Evolutionary conservation across 257 asterid genomes (phyloP), one percentile per base, ranked within the genome.

Genomic region (Marsdenia floribunda): DNA sequence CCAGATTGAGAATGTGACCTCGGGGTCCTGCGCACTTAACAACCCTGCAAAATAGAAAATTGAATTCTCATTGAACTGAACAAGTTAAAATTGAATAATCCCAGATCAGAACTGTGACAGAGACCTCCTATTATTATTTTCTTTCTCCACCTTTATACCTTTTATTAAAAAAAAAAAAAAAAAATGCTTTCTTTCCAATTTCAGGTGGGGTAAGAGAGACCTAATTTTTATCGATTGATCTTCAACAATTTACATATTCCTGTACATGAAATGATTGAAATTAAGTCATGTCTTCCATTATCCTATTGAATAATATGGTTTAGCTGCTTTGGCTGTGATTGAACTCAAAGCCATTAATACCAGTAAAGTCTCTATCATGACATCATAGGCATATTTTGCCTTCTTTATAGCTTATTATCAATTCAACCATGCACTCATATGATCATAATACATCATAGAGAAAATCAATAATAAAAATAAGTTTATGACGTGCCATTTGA

Each of bases 1-100:
- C 97, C 68, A 94, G 89, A 86, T 94, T 94, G 75, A 94, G 96
- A 59, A 94, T 94, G 82, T 92, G 97, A 64, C 96, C 96, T 78
- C 81, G 87, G 5, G 74, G 82, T 74, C 97, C 98, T 15, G 98
- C 96, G 78, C 86, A 80, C 68, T 82, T 84, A 26, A 90, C 93
- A 74, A 91, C 97, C 97, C 97, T 94, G 82, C 78, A 74, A 69
- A 73, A 82, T 6, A 52, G 60, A 49, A 49, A 49, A 29, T 29
- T 49, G 5, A 37, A 2, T 35, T 64, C 10, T 6, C 42, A 37
- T 11, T 50, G 22, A 40, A 40, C 46, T 10, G 42, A 57, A 13
- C 16, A n/a, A 22, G 38, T 21, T n/a, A 54, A 64, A 4, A 37
- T 55, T 24, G 33, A 38, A 55, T 16, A 55, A 0, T 0, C 24